Base-by-base conservation (phyloP, 805 yeast genomes). In the Lipomyces kockii region DNA sequence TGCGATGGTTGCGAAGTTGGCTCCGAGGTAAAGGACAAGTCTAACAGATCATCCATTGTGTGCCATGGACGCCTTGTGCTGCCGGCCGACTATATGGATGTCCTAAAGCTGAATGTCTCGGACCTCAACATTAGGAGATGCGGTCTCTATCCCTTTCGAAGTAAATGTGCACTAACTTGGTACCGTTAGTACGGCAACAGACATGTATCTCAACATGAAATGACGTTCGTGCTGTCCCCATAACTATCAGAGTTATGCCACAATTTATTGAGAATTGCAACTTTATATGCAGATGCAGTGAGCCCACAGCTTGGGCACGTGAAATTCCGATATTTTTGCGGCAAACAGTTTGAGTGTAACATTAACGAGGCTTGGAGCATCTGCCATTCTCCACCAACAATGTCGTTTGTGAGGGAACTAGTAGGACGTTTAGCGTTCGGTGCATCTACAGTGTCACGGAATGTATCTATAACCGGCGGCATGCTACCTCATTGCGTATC, bases 1-100 rank as follows among this genome's bases (percentile, higher is more conserved):
- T 17, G 22, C 58, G 32, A n/a, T 46, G 35, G 17, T 32, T 22
- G 54, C 22, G 61, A n/a, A 27, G 39, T 12, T 22, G 58, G 29
- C 20, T 46, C 63, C 6, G 68, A 54, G 37, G 20, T 32, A 58
- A 68, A 68, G 7, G 70, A 63, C n/a, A 68, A 52, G 49, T 68
- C 71, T 20, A 68, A 49, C 20, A 68, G 62, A 32, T 68, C 71
- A 22, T 66, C 71, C 71, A 68, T 68, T 34, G 20, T 35, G 56
- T 20, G 27, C 55, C 49, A 43, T 43, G 49, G 22, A 43, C 20
- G 22, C 49, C 22, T n/a, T 8, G 49, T n/a, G 49, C 49, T 43
- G 22, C 9, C 20, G 22, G 5, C 22, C 9, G 20, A 12, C 22
- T 17, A 43, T 43, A n/a, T 17, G 3, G 22, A n/a, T 43, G 49